Evolutionary conservation across 768 basidiomycete genomes (phyloP).

Genomic region (Gymnopilus dilepis): DNA sequence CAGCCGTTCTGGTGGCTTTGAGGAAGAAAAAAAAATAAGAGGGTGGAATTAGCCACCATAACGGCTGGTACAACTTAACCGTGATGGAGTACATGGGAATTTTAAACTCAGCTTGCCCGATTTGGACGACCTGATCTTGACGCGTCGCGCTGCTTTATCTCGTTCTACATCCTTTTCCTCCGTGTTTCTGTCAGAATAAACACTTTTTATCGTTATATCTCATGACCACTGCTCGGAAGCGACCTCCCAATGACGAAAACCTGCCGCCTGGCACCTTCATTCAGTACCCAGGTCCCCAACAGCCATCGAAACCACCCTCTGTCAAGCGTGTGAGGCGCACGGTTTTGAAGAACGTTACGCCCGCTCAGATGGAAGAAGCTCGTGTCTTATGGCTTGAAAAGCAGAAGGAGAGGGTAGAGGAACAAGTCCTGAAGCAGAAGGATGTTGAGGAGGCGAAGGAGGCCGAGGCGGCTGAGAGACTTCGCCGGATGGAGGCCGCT

Average conservation of each 20-base stretch:
- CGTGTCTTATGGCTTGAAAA: too few relatives aligned
- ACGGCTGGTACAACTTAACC: too few relatives aligned
- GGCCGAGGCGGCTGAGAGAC: background rate
- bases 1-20: too few relatives aligned
- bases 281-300: background rate
- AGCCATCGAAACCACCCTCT: background rate
- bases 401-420: background rate
- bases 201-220: background rate
- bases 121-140: background rate
- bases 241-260: background rate
- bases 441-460: background rate
- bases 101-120: background rate
- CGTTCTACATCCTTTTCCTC: background rate
- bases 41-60: too few relatives aligned
- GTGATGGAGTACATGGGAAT: background rate
- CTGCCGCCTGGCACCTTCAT: background rate
- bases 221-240: background rate
- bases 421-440: background rate
- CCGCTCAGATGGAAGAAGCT: too few relatives aligned
- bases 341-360: background rate
- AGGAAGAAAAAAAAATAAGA: too few relatives aligned
- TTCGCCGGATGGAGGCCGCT: background rate
- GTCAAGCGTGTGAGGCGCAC: background rate
- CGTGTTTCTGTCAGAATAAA: background rate
- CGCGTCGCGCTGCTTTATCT: background rate